Evolutionary conservation across 2,329 filamentous ascomycete genomes (phyloP).

Genomic region (Chalaropsis ovoidea): DNA sequence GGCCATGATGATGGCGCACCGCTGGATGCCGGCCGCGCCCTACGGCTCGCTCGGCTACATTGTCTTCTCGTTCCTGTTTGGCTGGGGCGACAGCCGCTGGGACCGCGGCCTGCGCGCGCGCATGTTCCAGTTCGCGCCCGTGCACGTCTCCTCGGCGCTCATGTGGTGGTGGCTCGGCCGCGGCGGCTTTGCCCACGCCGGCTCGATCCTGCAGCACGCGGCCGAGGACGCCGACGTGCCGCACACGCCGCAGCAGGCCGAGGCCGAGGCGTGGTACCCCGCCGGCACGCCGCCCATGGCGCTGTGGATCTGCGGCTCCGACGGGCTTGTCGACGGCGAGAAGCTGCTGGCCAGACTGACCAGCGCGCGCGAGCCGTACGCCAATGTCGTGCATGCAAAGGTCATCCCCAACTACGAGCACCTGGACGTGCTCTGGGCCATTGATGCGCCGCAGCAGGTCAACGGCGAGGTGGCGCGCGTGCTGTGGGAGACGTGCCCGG

Average conservation of each 20-base stretch:
- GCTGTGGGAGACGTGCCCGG: conserved; percentile 66
- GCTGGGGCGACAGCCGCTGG: conserved; percentile 79
- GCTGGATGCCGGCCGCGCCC: conserved; percentile 50
- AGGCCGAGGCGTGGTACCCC: conserved; percentile 61
- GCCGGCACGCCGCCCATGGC: conserved; percentile 70
- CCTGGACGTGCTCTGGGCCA: conserved; percentile 88
- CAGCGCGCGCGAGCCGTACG: conserved; percentile 67
- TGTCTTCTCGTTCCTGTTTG: conserved; percentile 81
- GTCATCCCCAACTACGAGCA: conserved; percentile 85
- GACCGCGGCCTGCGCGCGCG: conserved; percentile 67
- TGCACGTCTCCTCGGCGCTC: conserved; percentile 78
- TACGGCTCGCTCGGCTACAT: conserved; percentile 80
- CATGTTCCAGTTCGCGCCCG: conserved; percentile 86
- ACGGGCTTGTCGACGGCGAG: conserved; percentile 73
- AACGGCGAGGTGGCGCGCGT: conserved; percentile 71
- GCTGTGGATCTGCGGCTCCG: conserved; percentile 74
- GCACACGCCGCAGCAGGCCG: conserved; percentile 22
- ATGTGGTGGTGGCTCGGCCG: conserved; percentile 94
- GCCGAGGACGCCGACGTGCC: conserved; percentile 51
- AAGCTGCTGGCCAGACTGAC: conserved; percentile 65
- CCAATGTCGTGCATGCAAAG: conserved; percentile 69
- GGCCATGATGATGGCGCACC: conserved; percentile 79
- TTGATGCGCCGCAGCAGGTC: conserved; percentile 75
- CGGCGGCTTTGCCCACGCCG: conserved; percentile 69
- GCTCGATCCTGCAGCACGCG: conserved; percentile 73